Evolutionary conservation across 345 rosid species (phyloP).

Genomic region (Eucalyptus brandiana): DNA sequence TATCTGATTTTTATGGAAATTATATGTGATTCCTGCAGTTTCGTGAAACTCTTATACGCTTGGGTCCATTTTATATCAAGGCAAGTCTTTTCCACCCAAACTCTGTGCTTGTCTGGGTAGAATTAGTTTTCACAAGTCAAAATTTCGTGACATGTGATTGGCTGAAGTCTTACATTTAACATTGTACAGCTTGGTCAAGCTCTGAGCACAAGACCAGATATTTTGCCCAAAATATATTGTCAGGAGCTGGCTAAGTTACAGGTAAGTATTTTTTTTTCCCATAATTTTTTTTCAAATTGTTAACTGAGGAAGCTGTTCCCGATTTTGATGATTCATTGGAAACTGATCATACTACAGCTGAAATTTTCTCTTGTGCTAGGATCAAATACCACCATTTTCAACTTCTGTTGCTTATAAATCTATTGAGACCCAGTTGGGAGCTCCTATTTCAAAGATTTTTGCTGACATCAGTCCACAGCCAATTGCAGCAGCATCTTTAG

Average conservation of each 20-base stretch:
- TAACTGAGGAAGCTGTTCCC: background rate
- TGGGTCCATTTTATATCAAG: slow-evolving; percentile 96
- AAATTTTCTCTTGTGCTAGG: slow-evolving; percentile 31
- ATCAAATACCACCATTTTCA: slow-evolving; percentile 94
- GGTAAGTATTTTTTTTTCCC: slow-evolving; percentile 12
- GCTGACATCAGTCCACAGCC: slow-evolving; percentile 87
- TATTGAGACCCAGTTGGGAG: slow-evolving; percentile 77
- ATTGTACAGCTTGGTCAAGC: slow-evolving; percentile 88
- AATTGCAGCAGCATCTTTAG: slow-evolving; percentile 91
- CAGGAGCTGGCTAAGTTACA: slow-evolving; percentile 95
- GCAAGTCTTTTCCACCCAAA: slow-evolving; percentile 20
- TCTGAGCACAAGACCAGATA: slow-evolving; percentile 88
- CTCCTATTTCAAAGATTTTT: slow-evolving; percentile 54
- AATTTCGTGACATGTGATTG: background rate
- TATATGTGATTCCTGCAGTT: slow-evolving; percentile 39
- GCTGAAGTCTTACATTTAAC: background rate
- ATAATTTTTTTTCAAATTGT: background rate
- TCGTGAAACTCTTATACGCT: slow-evolving; percentile 62
- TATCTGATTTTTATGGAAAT: background rate
- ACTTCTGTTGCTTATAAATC: slow-evolving; percentile 59
- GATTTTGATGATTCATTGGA: background rate
- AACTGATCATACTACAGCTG: background rate
- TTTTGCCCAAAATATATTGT: slow-evolving; percentile 74
- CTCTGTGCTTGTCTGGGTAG: background rate
- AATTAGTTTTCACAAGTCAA: background rate